phyloP scores from a whole-genome alignment of 1,284 basidiomycete species.

The Apiotrichum mycotoxinovorans region DNA sequence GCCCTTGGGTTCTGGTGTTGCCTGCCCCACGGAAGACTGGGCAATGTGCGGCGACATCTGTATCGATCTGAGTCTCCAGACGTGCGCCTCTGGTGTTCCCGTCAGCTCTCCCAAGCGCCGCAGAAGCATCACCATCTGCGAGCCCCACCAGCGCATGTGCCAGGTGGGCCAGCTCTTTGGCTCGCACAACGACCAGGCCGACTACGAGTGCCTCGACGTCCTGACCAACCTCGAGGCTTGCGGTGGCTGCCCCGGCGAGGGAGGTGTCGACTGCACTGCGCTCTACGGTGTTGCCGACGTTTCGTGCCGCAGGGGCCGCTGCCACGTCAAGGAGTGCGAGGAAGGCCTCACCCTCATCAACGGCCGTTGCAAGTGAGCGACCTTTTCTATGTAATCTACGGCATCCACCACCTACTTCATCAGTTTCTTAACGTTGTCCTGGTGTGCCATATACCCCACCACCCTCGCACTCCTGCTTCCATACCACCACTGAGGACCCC shows the following conservation, averaged over 20 bases:
- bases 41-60: background rate
- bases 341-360: background rate
- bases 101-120: background rate
- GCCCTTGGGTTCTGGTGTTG: background rate
- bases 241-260: conserved; percentile 5
- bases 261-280: conserved; percentile 14
- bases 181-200: background rate
- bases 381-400: too few relatives aligned
- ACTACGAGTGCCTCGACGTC: background rate
- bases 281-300: conserved; percentile 11
- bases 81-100: background rate
- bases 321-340: conserved; percentile 7
- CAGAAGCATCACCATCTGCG: background rate
- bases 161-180: background rate
- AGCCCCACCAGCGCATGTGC: background rate
- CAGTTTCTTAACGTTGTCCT: too few relatives aligned
- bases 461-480: too few relatives aligned
- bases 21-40: background rate
- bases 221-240: background rate
- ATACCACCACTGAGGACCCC: too few relatives aligned
- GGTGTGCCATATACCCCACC: too few relatives aligned
- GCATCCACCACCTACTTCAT: too few relatives aligned
- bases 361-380: background rate
- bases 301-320: conserved; percentile 17
- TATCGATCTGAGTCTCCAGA: background rate